These are phyloP conservation scores for Pseudocercospora cruenta DNA, from an alignment of 2,329 filamentous ascomycete species.

Conservation along the genomic window DNA sequence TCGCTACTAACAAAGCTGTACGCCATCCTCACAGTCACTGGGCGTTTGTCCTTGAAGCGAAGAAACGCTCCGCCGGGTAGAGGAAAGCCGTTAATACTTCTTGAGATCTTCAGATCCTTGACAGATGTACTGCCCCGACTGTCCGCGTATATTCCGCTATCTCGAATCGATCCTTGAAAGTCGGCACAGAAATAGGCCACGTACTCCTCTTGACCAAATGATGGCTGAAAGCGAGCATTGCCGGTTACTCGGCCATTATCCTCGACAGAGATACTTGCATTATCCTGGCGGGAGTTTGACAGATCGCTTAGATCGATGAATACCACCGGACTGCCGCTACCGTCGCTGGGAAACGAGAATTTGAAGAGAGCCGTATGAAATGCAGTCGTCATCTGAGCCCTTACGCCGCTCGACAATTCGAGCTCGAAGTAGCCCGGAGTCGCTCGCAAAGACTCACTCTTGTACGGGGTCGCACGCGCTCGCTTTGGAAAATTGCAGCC, in stretches of 20 bases:
- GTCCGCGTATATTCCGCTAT: conserved; percentile 55
- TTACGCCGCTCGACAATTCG: conserved; percentile 58
- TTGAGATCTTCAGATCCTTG: conserved; percentile 40
- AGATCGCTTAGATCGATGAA: conserved; percentile 64
- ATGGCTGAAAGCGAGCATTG: conserved; percentile 61
- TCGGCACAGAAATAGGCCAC: conserved; percentile 64
- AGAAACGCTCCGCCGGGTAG: conserved; percentile 46
- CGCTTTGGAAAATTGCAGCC: conserved; percentile 58
- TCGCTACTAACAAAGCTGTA: conserved; percentile 67
- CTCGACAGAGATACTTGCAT: conserved; percentile 59
- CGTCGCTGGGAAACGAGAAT: conserved; percentile 56
- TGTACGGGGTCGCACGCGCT: conserved; percentile 54
- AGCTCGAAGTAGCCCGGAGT: conserved; percentile 64
- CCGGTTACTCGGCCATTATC: conserved; percentile 60
- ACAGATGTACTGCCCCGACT: conserved; percentile 52
- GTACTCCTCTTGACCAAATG: conserved; percentile 64
- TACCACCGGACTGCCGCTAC: conserved; percentile 55
- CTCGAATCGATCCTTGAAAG: conserved; percentile 56
- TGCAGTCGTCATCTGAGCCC: conserved; percentile 63
- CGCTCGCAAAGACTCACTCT: conserved; percentile 55
- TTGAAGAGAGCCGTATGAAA: conserved; percentile 62
- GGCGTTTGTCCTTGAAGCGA: conserved; percentile 49
- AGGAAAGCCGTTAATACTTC: conserved; percentile 44
- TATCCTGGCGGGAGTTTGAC: conserved; percentile 57
- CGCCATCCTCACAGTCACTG: conserved; percentile 60